Evolutionary conservation across 1,139 yeast genomes (phyloP).

Genomic region (Protomyces pachydermus): DNA sequence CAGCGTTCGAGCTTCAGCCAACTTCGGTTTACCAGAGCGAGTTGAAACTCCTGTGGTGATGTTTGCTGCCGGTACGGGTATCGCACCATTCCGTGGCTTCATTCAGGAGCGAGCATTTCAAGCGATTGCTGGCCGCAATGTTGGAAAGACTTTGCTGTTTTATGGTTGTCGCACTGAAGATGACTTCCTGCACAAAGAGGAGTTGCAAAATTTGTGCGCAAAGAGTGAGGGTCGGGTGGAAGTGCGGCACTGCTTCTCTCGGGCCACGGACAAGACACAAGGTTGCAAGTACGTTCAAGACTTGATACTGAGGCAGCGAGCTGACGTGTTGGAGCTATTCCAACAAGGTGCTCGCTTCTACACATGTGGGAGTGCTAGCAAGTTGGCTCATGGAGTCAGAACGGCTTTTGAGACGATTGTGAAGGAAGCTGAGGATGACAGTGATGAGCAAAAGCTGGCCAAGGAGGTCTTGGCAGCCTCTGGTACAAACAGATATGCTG

Average conservation of each 20-base stretch:
- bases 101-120: slow-evolving; percentile 72
- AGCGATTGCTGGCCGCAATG: slow-evolving; percentile 48
- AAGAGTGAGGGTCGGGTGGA: neutral
- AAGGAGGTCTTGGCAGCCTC: slow-evolving; percentile 1
- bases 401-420: slow-evolving; percentile 6
- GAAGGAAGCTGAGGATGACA: slow-evolving; percentile 1
- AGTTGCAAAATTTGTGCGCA: slow-evolving; percentile 27
- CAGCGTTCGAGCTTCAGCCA: slow-evolving; percentile 22
- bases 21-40: slow-evolving; percentile 17
- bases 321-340: slow-evolving; percentile 5
- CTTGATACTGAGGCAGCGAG: slow-evolving; percentile 8
- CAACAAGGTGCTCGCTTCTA: slow-evolving; percentile 13
- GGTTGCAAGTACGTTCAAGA: slow-evolving; percentile 20
- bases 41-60: slow-evolving; percentile 16
- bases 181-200: slow-evolving; percentile 32
- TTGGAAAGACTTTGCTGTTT: slow-evolving; percentile 73
- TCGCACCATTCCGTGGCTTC: slow-evolving; percentile 96
- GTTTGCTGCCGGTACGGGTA: slow-evolving; percentile 56
- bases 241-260: slow-evolving; percentile 9
- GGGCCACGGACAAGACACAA: slow-evolving; percentile 6
- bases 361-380: slow-evolving; percentile 25
- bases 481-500: slow-evolving; percentile 16
- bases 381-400: slow-evolving; percentile 12
- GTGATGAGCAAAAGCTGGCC: neutral
- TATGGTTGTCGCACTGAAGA: slow-evolving; percentile 71